Percentiles rank a stretch among this genome's conserved stretches.
These are phyloP conservation scores for Oehlia diaphana DNA, from an alignment of 192 early-diverging fungal species.

Conservation along the genomic window DNA sequence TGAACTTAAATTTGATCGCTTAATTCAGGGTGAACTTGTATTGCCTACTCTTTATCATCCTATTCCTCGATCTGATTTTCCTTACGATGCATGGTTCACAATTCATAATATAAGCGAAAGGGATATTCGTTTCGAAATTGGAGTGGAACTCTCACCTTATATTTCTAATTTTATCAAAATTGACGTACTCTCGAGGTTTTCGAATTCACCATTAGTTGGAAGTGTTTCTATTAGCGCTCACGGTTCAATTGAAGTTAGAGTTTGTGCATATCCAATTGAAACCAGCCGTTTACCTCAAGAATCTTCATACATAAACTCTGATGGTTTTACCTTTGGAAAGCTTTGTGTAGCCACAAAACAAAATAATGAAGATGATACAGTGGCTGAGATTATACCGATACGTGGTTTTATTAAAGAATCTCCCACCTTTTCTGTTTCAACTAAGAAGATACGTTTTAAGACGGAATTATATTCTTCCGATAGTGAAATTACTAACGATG, in stretches of 20 bases:
- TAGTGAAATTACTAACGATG: slow-evolving; percentile 51
- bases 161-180: slow-evolving; percentile 61
- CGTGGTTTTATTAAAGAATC: slow-evolving; percentile 66
- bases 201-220: slow-evolving; percentile 76
- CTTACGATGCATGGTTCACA: slow-evolving; percentile 82
- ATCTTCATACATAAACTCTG: slow-evolving; percentile 55
- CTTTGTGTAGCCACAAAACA: slow-evolving; percentile 65
- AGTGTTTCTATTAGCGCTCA: slow-evolving; percentile 63
- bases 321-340: slow-evolving; percentile 67
- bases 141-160: slow-evolving; percentile 60
- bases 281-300: slow-evolving; percentile 55
- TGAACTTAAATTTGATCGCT: slow-evolving; percentile 73
- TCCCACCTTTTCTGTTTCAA: slow-evolving; percentile 66
- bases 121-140: slow-evolving; percentile 81
- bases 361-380: slow-evolving; percentile 39
- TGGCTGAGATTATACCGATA: slow-evolving; percentile 67
- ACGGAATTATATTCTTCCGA: slow-evolving; percentile 56
- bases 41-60: slow-evolving; percentile 76
- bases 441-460: slow-evolving; percentile 70
- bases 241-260: slow-evolving; percentile 68
- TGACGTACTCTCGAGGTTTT: slow-evolving; percentile 77
- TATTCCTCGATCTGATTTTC: slow-evolving; percentile 48
- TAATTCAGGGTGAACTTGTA: slow-evolving; percentile 64
- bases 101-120: slow-evolving; percentile 73
- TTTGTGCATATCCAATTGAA: slow-evolving; percentile 67